Conservation (phyloP, 176 grass and related monocot species). For the Oryza coarctata region DNA sequence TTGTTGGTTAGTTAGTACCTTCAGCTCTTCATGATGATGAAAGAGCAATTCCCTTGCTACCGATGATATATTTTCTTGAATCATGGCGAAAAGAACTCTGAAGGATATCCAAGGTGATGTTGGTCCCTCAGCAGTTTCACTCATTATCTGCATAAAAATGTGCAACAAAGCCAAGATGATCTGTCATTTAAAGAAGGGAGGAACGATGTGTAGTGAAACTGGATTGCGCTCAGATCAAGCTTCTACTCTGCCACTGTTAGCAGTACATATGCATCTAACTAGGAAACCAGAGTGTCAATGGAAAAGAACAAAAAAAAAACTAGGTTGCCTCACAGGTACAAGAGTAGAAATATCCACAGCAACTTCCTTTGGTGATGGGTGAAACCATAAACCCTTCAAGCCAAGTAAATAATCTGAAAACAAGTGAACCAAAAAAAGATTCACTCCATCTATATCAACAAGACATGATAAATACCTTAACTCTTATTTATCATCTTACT, state of each 20-base stretch:
- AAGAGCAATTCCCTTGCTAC: conserved; percentile 66
- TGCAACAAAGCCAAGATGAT: conserved; percentile 19
- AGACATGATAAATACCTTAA: conserved; percentile 15
- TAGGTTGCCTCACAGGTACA: conserved; percentile 58
- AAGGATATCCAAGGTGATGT: conserved; percentile 76
- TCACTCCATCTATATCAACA: conserved; percentile 24
- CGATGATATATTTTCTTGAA: conserved; percentile 57
- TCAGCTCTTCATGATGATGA: conserved; percentile 72
- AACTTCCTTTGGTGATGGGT: conserved; percentile 48
- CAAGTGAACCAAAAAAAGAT: conserved; percentile 33
- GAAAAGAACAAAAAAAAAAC: conserved; percentile 4
- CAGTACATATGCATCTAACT: conserved; percentile 8
- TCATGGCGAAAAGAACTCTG: conserved; percentile 53
- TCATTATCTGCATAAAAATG: conserved; percentile 40
- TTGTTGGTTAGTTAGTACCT: conserved; percentile 43
- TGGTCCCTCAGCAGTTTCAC: conserved; percentile 48
- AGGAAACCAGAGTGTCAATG: background rate
- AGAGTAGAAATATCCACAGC: conserved; percentile 46
- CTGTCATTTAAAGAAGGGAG: conserved; percentile 17
- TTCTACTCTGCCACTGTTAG: background rate
- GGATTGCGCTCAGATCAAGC: conserved; percentile 10
- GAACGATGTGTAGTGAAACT: background rate
- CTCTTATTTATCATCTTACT: conserved; percentile 47
- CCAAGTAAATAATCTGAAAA: conserved; percentile 89
- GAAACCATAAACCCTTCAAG: conserved; percentile 61